A percentile compares a stretch with the other conserved stretches of the same genome.
These are phyloP conservation scores for Microcos paniculata DNA, from an alignment of 345 rosid species.

Conservation along the genomic window DNA sequence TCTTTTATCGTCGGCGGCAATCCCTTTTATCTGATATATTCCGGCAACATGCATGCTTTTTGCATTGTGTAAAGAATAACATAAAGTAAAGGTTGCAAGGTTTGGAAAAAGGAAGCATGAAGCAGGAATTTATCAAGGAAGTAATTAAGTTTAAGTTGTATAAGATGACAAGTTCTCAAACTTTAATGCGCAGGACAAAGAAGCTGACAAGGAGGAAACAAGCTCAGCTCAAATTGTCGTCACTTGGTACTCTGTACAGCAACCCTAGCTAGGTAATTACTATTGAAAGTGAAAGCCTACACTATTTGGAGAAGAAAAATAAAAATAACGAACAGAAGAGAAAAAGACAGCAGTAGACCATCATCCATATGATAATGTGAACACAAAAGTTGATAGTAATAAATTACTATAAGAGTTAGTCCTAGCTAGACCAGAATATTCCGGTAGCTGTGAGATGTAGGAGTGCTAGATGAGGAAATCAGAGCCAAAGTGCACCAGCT, in stretches of 20 bases:
- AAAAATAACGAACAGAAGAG: neutral
- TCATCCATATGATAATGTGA: constrained; percentile 1
- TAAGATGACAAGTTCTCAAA: neutral
- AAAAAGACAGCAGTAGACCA: neutral
- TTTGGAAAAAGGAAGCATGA: neutral
- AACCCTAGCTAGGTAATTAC: constrained; percentile 7
- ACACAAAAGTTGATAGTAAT: neutral
- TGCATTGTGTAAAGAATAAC: neutral
- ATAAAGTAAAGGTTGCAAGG: neutral
- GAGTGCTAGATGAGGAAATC: constrained; percentile 9
- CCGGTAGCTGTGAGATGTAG: neutral
- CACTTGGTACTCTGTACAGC: constrained; percentile 2
- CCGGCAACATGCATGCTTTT: neutral
- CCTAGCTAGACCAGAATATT: constrained; percentile 12
- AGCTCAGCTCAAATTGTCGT: neutral
- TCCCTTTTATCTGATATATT: neutral
- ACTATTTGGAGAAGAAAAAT: neutral
- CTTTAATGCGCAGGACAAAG: neutral
- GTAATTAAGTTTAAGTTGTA: neutral
- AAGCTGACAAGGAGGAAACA: constrained; percentile 2
- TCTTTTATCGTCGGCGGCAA: neutral
- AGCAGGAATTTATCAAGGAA: neutral
- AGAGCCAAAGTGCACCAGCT: constrained; percentile 99
- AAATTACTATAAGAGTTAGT: neutral
- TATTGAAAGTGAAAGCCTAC: neutral